phyloP scores from a whole-genome alignment of 495 filamentous ascomycete genomes.

The Aspergillus diversus region DNA sequence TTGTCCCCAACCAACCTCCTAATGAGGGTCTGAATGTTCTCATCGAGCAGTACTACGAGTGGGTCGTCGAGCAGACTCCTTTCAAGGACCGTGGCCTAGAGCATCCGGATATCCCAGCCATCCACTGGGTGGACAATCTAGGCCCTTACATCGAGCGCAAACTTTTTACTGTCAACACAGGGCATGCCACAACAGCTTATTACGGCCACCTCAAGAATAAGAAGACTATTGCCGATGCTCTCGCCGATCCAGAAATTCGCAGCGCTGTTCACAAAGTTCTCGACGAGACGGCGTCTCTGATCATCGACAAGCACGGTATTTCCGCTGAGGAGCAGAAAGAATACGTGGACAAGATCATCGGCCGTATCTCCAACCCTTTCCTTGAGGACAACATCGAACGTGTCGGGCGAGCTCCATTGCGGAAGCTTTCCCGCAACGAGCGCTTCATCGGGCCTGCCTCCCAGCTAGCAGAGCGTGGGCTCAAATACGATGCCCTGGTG shows the following conservation, averaged over 20 bases:
- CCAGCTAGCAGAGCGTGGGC: conserved; percentile 76
- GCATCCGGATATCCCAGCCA: conserved; percentile 77
- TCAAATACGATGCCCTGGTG: conserved; percentile 69
- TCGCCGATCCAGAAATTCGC: conserved; percentile 70
- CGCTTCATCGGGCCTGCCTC: conserved; percentile 92
- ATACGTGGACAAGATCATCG: conserved; percentile 91
- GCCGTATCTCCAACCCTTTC: conserved; percentile 91
- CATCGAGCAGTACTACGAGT: conserved; percentile 98
- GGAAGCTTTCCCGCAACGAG: conserved; percentile 91
- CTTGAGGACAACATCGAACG: conserved; percentile 92
- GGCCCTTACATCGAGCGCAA: conserved; percentile 98
- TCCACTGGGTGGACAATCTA: conserved; percentile 90
- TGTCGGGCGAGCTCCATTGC: conserved; percentile 90
- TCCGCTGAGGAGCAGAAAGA: conserved; percentile 73
- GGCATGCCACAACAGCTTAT: conserved; percentile 96
- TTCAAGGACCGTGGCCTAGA: conserved; percentile 60
- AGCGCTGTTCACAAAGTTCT: conserved; percentile 74
- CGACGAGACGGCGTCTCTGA: conserved; percentile 80
- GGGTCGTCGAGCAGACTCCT: conserved; percentile 87
- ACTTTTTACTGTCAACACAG: conserved; percentile 98
- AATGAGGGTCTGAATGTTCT: conserved; percentile 83
- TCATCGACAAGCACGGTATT: conserved; percentile 85
- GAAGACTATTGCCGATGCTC: conserved; percentile 82
- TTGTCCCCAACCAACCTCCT: conserved; percentile 85
- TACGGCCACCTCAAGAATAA: conserved; percentile 84